These are phyloP conservation scores for Phytophthora kernoviae DNA, from an alignment of 352 stramenopile genomes.

Conservation along the genomic window DNA sequence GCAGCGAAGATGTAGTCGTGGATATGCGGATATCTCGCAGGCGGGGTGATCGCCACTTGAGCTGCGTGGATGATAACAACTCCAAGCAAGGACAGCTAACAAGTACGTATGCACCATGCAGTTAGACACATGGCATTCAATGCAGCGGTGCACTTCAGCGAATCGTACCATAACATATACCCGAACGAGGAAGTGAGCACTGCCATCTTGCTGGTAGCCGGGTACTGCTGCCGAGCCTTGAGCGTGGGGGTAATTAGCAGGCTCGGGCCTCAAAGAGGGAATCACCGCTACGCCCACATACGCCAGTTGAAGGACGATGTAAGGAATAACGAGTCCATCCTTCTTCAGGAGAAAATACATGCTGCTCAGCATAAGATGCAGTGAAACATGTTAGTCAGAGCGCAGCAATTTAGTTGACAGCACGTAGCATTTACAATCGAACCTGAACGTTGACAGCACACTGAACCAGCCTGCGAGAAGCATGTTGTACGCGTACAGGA, in stretches of 20 bases:
- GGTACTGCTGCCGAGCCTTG: constrained; percentile 27
- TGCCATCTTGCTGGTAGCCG: constrained; percentile 45
- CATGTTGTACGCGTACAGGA: constrained; percentile 73
- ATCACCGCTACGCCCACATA: constrained; percentile 55
- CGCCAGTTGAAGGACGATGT: constrained; percentile 62
- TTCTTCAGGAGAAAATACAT: constrained; percentile 90
- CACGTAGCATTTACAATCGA: constrained; percentile 1
- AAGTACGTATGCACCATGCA: constrained; percentile 7
- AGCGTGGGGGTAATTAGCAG: constrained; percentile 35
- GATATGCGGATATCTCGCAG: constrained; percentile 75
- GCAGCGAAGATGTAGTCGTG: constrained; percentile 86
- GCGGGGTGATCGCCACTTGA: constrained; percentile 50
- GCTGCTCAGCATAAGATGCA: constrained; percentile 28
- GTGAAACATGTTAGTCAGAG: neutral
- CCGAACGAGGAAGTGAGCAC: constrained; percentile 34
- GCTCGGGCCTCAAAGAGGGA: constrained; percentile 40
- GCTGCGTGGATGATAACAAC: constrained; percentile 59
- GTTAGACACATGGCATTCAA: constrained; percentile 12
- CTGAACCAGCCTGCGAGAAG: constrained; percentile 81
- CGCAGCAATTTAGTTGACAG: neutral
- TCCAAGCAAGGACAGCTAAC: constrained; percentile 62
- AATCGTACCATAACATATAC: constrained; percentile 56
- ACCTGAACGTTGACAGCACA: constrained; percentile 86
- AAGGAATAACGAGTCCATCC: constrained; percentile 74
- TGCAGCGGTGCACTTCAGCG: no score